Evolutionary conservation across 73 alveolate species (phyloP), one percentile per base, ranked within the genome.

Genomic region (Halteria grandinella): DNA sequence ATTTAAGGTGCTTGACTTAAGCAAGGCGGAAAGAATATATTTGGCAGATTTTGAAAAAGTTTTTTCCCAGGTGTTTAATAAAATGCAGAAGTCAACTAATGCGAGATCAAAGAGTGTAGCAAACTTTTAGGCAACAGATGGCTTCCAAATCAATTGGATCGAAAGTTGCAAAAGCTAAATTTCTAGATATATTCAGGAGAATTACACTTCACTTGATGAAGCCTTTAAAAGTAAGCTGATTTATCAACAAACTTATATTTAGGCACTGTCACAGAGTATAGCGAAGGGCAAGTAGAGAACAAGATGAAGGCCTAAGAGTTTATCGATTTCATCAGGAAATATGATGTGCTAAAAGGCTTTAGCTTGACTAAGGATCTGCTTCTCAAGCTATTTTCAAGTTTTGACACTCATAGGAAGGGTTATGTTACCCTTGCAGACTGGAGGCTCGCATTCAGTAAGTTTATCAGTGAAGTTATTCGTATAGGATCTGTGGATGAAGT

Each of bases 321-420:
- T 53, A 79, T 62, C 32, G 69, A 57, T n/a, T 93, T 89, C 83
- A 49, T 93, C 0, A 75, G 91, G 37, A 84, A 81, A 20, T 39
- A 73, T 37, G 76, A 88, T 37, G 93, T 87, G 10, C 87, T 93
- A 24, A 55, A 85, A 23, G 98, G 98, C 23, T 93, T 93, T 69
- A 93, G 90, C 55, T 54, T 93, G 43, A 93, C 98, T 12, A 75
- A 80, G 15, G 58, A 85, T 23, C 80, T 93, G 18, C 43, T 76
- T 37, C 69, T 87, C 50, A 75, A 79, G 45, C 87, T 93, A 34
- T 93, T 93, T 71, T 79, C 95, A 18, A 87, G 82, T 32, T 39
- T 93, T 47, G 98, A 93, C 58, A 83, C 97, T 11, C 96, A 93
- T 60, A 91, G 86, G 59, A 93, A 93, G 62, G 98, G 96, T 4